Evolutionary conservation across 2,329 filamentous ascomycete species (phyloP).

Genomic region (Pyrenophora seminiperda): DNA sequence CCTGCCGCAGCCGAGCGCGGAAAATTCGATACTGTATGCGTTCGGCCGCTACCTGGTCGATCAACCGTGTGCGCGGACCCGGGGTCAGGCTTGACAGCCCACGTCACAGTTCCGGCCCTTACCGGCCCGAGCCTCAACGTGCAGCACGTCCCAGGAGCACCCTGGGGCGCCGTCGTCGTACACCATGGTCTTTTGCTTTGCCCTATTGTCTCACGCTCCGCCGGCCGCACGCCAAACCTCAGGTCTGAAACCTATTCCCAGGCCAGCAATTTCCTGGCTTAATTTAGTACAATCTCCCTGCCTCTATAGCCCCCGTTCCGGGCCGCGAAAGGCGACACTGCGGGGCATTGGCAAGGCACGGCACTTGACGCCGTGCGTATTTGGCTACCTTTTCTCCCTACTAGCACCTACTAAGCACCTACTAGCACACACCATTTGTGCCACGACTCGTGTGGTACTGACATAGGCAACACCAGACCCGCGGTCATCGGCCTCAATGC

Average conservation of each 20-base stretch:
- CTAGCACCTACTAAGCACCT: too few species aligned
- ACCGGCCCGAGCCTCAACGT: conserved; percentile 38
- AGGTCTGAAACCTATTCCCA: conserved; percentile 8
- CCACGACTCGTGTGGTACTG: conserved; percentile 17
- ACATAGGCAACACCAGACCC: conserved; percentile 16
- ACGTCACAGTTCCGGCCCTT: conserved; percentile 34
- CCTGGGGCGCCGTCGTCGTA: conserved; percentile 10
- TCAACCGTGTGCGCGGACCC: conserved; percentile 32
- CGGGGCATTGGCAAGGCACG: conserved; percentile 5
- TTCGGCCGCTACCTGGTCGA: conserved; percentile 33
- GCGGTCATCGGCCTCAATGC: conserved; percentile 12
- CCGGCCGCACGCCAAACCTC: not conserved
- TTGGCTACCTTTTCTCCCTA: not conserved
- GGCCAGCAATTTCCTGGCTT: conserved; percentile 10
- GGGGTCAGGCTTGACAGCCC: conserved; percentile 23
- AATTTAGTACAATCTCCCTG: conserved; percentile 13
- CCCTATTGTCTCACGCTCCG: conserved; percentile 6
- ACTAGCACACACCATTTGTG: conserved; percentile 10
- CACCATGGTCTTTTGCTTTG: conserved; percentile 18
- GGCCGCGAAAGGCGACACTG: conserved; percentile 5
- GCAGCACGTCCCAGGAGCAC: conserved; percentile 27
- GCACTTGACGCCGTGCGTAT: conserved; percentile 6
- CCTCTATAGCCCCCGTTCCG: not conserved
- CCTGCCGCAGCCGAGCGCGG: conserved; percentile 25
- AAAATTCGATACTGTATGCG: conserved; percentile 24